Percentiles rank a stretch among this genome's conserved stretches.
Evolutionary conservation across 2,329 filamentous ascomycete species (phyloP).

Genomic region (Pseudovirgaria hyperparasitica): DNA sequence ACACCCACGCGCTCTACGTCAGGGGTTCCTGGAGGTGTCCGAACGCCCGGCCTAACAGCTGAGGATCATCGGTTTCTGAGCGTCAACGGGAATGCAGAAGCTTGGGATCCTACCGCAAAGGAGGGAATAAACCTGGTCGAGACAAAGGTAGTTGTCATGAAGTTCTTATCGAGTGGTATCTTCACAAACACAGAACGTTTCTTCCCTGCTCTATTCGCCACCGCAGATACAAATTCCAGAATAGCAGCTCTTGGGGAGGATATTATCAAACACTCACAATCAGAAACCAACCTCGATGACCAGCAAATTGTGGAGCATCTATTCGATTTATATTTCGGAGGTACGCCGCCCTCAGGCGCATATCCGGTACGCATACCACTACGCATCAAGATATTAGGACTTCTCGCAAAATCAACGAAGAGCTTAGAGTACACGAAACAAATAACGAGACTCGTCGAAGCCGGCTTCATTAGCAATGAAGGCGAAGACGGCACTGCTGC

Average conservation of each 20-base stretch:
- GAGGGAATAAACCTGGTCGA: conserved; percentile 55
- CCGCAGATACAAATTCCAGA: conserved; percentile 68
- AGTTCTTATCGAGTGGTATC: conserved; percentile 69
- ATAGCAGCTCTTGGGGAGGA: conserved; percentile 81
- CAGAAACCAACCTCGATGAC: conserved; percentile 61
- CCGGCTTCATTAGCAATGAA: conserved; percentile 43
- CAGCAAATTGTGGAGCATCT: conserved; percentile 48
- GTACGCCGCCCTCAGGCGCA: conserved; percentile 25
- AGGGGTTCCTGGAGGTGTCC: conserved; percentile 24
- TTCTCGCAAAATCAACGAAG: conserved; percentile 63
- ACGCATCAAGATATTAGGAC: conserved; percentile 60
- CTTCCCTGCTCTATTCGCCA: conserved; percentile 69
- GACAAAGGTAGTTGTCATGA: conserved; percentile 55
- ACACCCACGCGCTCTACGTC: conserved; percentile 25
- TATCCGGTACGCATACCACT: conserved; percentile 49
- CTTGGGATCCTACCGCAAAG: conserved; percentile 49
- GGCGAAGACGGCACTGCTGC: conserved; percentile 20
- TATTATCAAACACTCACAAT: conserved; percentile 63
- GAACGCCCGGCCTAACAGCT: conserved; percentile 48
- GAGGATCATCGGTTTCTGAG: conserved; percentile 59
- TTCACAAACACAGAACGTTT: conserved; percentile 78
- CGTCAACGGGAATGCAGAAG: conserved; percentile 52
- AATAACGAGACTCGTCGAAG: conserved; percentile 56
- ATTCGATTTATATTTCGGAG: conserved; percentile 58
- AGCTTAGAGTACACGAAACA: conserved; percentile 57